Conservation (phyloP, 148 eudicot species). For the Beta vulgaris region DNA sequence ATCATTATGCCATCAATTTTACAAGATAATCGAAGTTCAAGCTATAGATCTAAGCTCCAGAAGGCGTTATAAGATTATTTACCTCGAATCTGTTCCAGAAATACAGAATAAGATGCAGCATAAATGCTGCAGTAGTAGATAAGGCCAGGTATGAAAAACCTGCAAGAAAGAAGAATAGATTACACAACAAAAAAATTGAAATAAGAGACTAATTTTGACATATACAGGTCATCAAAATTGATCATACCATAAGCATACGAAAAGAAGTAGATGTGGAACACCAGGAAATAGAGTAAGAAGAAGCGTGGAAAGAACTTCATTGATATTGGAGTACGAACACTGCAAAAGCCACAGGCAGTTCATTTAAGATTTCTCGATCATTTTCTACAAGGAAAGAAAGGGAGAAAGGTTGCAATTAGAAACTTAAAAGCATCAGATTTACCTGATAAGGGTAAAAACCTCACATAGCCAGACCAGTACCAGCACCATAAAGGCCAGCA, state of each 20-base stretch:
- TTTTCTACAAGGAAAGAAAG: neutral
- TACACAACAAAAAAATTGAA: neutral
- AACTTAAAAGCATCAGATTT: conserved; percentile 26
- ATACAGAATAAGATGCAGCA: conserved; percentile 93
- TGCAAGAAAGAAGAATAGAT: conserved; percentile 23
- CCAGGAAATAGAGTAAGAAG: conserved; percentile 93
- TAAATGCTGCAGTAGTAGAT: conserved; percentile 90
- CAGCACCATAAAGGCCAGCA: conserved; percentile 97
- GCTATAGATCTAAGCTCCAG: neutral
- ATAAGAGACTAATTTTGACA: neutral
- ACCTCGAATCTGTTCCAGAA: conserved; percentile 99
- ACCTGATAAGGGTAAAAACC: conserved; percentile 96
- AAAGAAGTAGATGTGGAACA: conserved; percentile 94
- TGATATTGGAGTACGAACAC: conserved; percentile 97
- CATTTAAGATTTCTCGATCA: neutral
- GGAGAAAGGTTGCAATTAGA: neutral
- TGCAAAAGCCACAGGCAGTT: conserved; percentile 62
- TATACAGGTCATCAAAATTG: conserved; percentile 18
- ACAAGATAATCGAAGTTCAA: neutral
- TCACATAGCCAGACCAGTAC: conserved; percentile 98
- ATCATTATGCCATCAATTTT: neutral
- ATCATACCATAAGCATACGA: conserved; percentile 87
- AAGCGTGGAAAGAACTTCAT: conserved; percentile 99
- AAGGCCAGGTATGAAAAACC: conserved; percentile 96
- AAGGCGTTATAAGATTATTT: conserved; percentile 9